Evolutionary conservation across 441 rosid species (phyloP).

Genomic region (Arabidopsis hybrid): DNA sequence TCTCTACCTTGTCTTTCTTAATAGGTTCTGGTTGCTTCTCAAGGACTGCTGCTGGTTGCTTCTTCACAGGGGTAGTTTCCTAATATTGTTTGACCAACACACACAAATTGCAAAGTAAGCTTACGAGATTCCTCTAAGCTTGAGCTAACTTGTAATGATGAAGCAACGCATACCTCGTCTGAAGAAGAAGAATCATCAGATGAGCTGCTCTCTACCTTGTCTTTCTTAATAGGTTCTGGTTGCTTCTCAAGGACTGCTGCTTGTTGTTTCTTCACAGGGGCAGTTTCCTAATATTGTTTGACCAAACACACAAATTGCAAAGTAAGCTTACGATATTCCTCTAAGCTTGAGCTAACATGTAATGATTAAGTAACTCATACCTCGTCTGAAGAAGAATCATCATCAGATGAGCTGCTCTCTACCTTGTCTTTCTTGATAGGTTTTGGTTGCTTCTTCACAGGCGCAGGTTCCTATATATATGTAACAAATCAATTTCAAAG

Average conservation of each 20-base stretch:
- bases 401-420: conserved; percentile 34
- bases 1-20: neutral
- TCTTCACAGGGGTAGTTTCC: conserved; percentile 24
- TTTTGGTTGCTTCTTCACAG: conserved; percentile 14
- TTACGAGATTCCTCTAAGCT: neutral
- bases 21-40: no score
- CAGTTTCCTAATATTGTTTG: conserved; percentile 15
- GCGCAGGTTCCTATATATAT: neutral
- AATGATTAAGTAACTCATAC: neutral
- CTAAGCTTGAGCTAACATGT: neutral
- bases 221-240: neutral
- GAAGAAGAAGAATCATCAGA: conserved; percentile 42
- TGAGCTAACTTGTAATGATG: neutral
- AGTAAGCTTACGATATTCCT: neutral
- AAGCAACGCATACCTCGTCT: conserved; percentile 15
- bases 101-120: neutral
- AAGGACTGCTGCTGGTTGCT: neutral
- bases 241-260: no score
- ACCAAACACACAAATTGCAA: neutral
- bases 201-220: conserved; percentile 16
- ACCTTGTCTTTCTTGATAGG: neutral
- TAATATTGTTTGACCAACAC: neutral
- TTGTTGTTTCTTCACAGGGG: conserved; percentile 21
- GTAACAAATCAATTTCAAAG: neutral
- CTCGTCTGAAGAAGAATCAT: conserved; percentile 38